Conservation (phyloP, 345 rosid genomes). For the Gossypium bickii region DNA sequence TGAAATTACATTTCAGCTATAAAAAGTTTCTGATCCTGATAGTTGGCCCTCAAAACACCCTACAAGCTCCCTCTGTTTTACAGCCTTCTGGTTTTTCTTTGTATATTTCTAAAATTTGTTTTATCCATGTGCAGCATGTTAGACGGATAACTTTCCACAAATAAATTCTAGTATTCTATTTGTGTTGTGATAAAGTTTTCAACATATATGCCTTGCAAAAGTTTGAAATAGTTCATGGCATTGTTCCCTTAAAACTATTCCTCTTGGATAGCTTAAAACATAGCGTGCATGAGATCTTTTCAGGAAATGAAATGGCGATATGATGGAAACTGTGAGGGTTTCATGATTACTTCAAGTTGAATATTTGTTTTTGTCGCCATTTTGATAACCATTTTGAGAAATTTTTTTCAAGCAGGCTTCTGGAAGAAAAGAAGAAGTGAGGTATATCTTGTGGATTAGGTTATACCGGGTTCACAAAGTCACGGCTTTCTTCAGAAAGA, state of each 20-base stretch:
- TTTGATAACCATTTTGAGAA: slow-evolving; percentile 1
- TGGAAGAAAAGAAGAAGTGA: slow-evolving; percentile 62
- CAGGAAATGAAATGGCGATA: background rate
- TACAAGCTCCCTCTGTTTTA: background rate
- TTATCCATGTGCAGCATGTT: background rate
- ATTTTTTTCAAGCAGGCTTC: slow-evolving; percentile 32
- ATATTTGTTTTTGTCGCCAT: background rate
- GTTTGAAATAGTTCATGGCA: background rate
- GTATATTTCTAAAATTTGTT: background rate
- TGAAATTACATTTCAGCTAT: background rate
- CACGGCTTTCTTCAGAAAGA: slow-evolving; percentile 39
- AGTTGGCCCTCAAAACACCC: background rate
- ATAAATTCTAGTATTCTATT: background rate
- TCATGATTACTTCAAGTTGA: background rate
- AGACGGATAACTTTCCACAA: background rate
- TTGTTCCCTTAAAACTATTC: slow-evolving; percentile 1
- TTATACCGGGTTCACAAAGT: slow-evolving; percentile 61
- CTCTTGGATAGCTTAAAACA: background rate
- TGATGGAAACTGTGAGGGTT: background rate
- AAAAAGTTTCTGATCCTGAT: background rate
- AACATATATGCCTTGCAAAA: background rate
- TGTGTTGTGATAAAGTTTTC: background rate
- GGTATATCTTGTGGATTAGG: slow-evolving; percentile 78
- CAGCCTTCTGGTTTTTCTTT: background rate
- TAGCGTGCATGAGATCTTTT: background rate